Base-by-base conservation (phyloP, 2,329 filamentous ascomycete species). In the Hirsutella thompsonii region DNA sequence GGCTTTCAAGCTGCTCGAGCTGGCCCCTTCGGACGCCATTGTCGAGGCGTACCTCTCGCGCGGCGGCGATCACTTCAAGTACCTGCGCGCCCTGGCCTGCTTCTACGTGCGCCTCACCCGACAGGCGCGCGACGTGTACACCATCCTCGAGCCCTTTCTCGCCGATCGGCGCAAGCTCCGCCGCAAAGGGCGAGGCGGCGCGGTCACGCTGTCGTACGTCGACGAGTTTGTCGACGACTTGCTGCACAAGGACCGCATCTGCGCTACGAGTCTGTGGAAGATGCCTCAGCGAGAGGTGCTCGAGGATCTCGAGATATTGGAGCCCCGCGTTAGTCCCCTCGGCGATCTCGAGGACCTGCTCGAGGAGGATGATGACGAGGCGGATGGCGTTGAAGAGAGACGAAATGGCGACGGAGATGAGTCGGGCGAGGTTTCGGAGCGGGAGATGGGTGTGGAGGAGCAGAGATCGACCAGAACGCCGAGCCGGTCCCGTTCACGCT, bases 191-290 rank as follows among this genome's bases (percentile, higher is more conserved):
- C 78, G 21, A 83, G 84, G 2, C 89, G 84, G 47, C 70, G 67
- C 11, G 8, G 32, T 20, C 18, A 19, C n/a, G 18, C 59, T 98
- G 51, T 92, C 86, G 3, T 83, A 76, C 54, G 70, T 98, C 62
- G 92, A 98, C 60, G 81, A 90, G 52, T 96, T 98, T 58, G 78
- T 96, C 42, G 92, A 98, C 59, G 88, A 95, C 46, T 63, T 98
- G 49, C 67, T 98, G 47, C 83, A 76, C 0, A 94, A 94, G 62
- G 86, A 93, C 43, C 74, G 92, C 40, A 81, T 95, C 0, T 96
- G 90, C 56, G 90, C 81, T 30, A 96, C 92, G 3, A 93, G 81
- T 55, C 57, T 98, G 51, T 93, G 87, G 79, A 94, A 94, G 66
- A 74, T 98, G 70, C 85, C 89, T 3, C 79, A 79, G 44, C 71